Percentiles rank a stretch among this genome's conserved stretches.
phyloP scores from a whole-genome alignment of 441 rosid genomes.

The Francoa sonchifolia region DNA sequence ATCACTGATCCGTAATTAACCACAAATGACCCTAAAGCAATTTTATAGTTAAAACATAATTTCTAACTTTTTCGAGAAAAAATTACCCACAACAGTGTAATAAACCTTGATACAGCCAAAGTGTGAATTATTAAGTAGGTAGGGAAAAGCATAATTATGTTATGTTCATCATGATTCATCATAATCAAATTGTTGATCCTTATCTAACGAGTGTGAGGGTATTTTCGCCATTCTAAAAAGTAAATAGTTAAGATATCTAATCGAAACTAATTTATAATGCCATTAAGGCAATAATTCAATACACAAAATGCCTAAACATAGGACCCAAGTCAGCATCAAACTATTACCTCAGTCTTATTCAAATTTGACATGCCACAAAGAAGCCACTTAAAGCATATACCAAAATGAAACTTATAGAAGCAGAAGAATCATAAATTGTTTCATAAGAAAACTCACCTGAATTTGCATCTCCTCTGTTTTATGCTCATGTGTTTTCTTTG shows the following conservation, averaged over 20 bases:
- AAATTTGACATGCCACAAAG: constrained; percentile 16
- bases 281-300: constrained; percentile 6
- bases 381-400: constrained; percentile 11
- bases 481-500: constrained; percentile 14
- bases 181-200: background rate
- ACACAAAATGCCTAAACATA: constrained; percentile 7
- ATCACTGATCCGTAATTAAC: too few species aligned
- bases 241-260: constrained; percentile 9
- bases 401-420: constrained; percentile 4
- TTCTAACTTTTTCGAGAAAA: too few species aligned
- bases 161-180: too few species aligned
- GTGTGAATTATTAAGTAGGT: too few species aligned
- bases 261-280: background rate
- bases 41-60: too few species aligned
- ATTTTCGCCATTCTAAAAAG: constrained; percentile 3
- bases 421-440: constrained; percentile 15
- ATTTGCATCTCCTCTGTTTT: constrained; percentile 5
- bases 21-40: too few species aligned
- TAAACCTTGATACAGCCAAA: too few species aligned
- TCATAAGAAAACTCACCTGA: constrained; percentile 13
- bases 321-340: constrained; percentile 24
- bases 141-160: too few species aligned
- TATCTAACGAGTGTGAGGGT: constrained; percentile 3
- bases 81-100: too few species aligned
- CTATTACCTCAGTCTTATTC: constrained; percentile 18